phyloP scores from a whole-genome alignment of 495 filamentous ascomycete species.

The Letharia lupina region DNA sequence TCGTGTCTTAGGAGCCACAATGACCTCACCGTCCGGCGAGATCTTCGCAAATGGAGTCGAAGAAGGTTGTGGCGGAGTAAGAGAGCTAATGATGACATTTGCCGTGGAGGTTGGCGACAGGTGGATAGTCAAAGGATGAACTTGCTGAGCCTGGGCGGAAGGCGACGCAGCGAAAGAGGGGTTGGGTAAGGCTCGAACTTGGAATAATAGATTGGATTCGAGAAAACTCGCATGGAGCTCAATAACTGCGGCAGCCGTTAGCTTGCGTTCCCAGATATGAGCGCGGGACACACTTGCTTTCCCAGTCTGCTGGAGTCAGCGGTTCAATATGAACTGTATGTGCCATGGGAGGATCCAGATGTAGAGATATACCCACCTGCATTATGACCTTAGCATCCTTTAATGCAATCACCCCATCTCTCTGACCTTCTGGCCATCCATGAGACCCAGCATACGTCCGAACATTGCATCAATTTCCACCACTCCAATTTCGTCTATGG shows the following conservation, averaged over 20 bases:
- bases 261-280: neutral
- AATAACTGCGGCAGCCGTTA: slow-evolving; percentile 52
- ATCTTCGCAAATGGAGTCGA: slow-evolving; percentile 82
- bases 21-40: slow-evolving; percentile 86
- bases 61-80: slow-evolving; percentile 60
- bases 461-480: slow-evolving; percentile 90
- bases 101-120: slow-evolving; percentile 93
- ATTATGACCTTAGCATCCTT: slow-evolving; percentile 13
- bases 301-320: slow-evolving; percentile 90
- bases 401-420: neutral
- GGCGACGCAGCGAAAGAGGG: slow-evolving; percentile 50
- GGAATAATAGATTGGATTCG: slow-evolving; percentile 85
- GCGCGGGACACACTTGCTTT: slow-evolving; percentile 43
- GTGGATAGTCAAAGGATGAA: slow-evolving; percentile 83
- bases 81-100: slow-evolving; percentile 73
- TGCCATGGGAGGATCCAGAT: slow-evolving; percentile 80
- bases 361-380: slow-evolving; percentile 59
- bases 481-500: slow-evolving; percentile 62
- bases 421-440: slow-evolving; percentile 75
- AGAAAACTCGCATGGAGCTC: slow-evolving; percentile 92
- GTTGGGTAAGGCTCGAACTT: slow-evolving; percentile 88
- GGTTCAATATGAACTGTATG: slow-evolving; percentile 95
- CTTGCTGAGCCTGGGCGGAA: slow-evolving; percentile 37
- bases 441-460: slow-evolving; percentile 68
- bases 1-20: slow-evolving; percentile 87